Base-by-base conservation (phyloP, 805 yeast species). In the Saccharomycopsis sp. region DNA sequence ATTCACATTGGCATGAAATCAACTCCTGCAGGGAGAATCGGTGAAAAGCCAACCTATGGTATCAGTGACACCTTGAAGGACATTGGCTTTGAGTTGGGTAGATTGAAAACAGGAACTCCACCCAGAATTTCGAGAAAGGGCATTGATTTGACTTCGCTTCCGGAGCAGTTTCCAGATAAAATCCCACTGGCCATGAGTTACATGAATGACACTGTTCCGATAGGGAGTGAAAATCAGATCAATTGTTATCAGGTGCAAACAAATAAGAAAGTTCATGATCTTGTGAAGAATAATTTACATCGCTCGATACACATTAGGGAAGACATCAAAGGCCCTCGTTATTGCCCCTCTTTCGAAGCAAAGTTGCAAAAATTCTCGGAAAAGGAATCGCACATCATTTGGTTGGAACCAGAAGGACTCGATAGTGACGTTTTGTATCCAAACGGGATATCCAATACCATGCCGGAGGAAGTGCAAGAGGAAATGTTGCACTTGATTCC, bases 351-450 rank as follows among this genome's bases (percentile, higher is more conserved):
- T 0, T 76, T 92, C 38, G 99, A 92, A 58, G 77, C 94, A 4
- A 92, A 92, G 55, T 67, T 92, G 21, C 71, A 82, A 30, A 71
- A 86, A 49, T 92, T 92, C 56, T 67, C 84, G 2, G 82, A 82
- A 34, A 88, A 83, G 54, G 62, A 68, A 3, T 64, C 75, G 0
- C 98, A 92, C 57, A 70, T 80, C 42, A 76, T 92, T 3, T 92
- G 98, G 98, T 64, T 92, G 5, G 98, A 92, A 59, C 97, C 96
- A 0, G 99, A 92, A 58, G 98, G 98, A 0, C 63, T 88, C 13
- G 80, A 84, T 52, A 74, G 89, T 0, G 79, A 85, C 54, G 63
- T 84, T n/a, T 80, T 92, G 9, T 92, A 92, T 56, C 99, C 99
- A 0, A 92, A 89, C 54, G 99, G 99, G 12, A 85, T 92, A 13